Percentiles rank a stretch among this genome's conserved stretches.
Evolutionary conservation across 257 asterid species (phyloP).

Genomic region (Fraxinus excelsior): DNA sequence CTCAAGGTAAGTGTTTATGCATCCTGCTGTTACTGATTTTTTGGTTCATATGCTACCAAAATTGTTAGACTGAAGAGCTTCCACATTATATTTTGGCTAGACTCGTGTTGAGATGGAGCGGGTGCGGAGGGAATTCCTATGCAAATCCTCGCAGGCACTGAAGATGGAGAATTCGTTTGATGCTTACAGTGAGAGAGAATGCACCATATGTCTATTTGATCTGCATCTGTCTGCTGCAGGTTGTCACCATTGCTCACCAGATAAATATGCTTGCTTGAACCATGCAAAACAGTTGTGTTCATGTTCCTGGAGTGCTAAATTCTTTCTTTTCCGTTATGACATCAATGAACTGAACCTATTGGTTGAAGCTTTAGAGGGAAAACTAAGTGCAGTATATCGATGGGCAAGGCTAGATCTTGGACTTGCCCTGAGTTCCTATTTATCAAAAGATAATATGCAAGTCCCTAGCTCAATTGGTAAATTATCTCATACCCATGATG

Average conservation of each 20-base stretch:
- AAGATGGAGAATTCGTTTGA: constrained; percentile 97
- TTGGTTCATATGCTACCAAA: not conserved
- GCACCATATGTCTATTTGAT: constrained; percentile 88
- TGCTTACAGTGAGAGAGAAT: constrained; percentile 91
- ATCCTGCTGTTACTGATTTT: not conserved
- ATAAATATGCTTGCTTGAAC: constrained; percentile 90
- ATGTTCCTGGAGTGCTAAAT: constrained; percentile 93
- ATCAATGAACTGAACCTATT: constrained; percentile 71
- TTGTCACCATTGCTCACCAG: constrained; percentile 95
- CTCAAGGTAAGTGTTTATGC: constrained; percentile 57
- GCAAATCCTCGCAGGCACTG: constrained; percentile 81
- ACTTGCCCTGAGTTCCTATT: constrained; percentile 81
- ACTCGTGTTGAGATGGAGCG: constrained; percentile 85
- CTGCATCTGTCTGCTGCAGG: constrained; percentile 99
- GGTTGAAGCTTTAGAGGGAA: constrained; percentile 98
- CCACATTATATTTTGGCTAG: constrained; percentile 42
- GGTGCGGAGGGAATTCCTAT: constrained; percentile 69
- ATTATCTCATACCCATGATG: constrained; percentile 28
- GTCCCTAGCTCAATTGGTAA: constrained; percentile 43
- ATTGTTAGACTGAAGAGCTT: constrained; percentile 22
- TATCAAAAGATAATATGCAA: constrained; percentile 61
- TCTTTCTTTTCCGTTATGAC: constrained; percentile 91
- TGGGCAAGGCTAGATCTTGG: constrained; percentile 98
- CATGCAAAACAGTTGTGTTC: constrained; percentile 93
- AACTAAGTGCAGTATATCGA: constrained; percentile 89